Conservation (phyloP, 345 rosid genomes). For the Bruguiera sexangula region DNA sequence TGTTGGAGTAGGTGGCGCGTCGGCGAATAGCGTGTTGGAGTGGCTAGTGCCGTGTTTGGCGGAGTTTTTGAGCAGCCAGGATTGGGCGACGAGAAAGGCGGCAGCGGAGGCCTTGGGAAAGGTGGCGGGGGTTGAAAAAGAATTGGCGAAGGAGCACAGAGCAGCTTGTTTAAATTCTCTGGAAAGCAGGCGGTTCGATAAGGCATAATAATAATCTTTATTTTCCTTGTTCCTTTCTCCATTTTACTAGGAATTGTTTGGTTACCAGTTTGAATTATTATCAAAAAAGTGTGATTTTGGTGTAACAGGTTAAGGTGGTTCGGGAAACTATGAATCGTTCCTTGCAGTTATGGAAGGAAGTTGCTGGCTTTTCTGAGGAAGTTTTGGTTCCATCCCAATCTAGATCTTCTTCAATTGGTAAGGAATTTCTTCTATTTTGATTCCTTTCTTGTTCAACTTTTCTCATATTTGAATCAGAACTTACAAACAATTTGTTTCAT, state of each 20-base stretch:
- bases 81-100: slow-evolving; percentile 86
- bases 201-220: slow-evolving; percentile 38
- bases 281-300: not conserved
- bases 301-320: slow-evolving; percentile 70
- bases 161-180: slow-evolving; percentile 45
- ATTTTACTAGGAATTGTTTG: not conserved
- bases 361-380: slow-evolving; percentile 46
- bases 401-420: slow-evolving; percentile 46
- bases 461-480: not conserved
- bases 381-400: slow-evolving; percentile 38
- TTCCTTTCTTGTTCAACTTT: not conserved
- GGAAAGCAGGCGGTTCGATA: slow-evolving; percentile 73
- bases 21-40: slow-evolving; percentile 50
- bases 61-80: slow-evolving; percentile 65
- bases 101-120: slow-evolving; percentile 82
- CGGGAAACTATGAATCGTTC: slow-evolving; percentile 84
- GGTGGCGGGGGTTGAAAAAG: slow-evolving; percentile 56
- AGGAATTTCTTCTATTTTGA: not conserved
- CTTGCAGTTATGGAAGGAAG: slow-evolving; percentile 71
- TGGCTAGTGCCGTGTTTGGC: slow-evolving; percentile 60
- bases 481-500: not conserved
- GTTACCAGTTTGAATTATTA: not conserved
- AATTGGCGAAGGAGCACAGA: slow-evolving; percentile 53
- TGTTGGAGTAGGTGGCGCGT: slow-evolving; percentile 52
- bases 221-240: not conserved